Evolutionary conservation across 179 eudicot genomes (phyloP).

Genomic region (Sideroxylon spinosum): DNA sequence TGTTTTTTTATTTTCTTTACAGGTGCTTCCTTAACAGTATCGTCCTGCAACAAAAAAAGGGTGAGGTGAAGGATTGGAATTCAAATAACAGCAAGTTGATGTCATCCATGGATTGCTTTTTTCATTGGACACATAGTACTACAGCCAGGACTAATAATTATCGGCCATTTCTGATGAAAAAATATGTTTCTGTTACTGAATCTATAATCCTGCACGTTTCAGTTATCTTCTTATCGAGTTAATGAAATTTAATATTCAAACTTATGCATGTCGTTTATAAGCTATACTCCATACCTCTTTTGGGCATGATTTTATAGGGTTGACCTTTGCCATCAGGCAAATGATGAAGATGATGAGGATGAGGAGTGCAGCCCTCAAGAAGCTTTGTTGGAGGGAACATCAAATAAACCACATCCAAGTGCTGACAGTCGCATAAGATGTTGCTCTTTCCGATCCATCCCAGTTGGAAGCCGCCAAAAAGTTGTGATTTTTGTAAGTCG

Average conservation of each 20-base stretch:
- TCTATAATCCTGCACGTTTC: slow-evolving; percentile 7
- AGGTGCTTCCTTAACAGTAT: too few species aligned
- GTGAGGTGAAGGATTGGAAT: too few species aligned
- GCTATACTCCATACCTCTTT: slow-evolving; percentile 20
- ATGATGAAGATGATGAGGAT: slow-evolving; percentile 88
- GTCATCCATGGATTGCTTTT: too few species aligned
- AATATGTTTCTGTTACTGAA: neutral
- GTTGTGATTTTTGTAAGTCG: slow-evolving; percentile 60
- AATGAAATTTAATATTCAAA: neutral
- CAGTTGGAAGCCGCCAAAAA: slow-evolving; percentile 85
- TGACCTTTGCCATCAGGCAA: slow-evolving; percentile 90
- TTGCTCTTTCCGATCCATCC: slow-evolving; percentile 46
- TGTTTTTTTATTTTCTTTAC: too few species aligned
- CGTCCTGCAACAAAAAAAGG: too few species aligned
- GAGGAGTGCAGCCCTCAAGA: slow-evolving; percentile 53
- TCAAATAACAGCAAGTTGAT: too few species aligned
- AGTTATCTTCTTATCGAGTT: slow-evolving; percentile 14
- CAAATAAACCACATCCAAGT: slow-evolving; percentile 34
- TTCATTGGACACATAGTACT: neutral
- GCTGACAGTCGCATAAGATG: slow-evolving; percentile 44
- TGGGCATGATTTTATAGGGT: slow-evolving; percentile 56
- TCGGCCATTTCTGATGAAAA: neutral
- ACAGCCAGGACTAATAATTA: neutral
- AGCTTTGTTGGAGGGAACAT: slow-evolving; percentile 50
- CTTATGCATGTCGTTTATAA: slow-evolving; percentile 13